A percentile compares a stretch with the other conserved stretches of the same genome.
Evolutionary conservation across 2,329 filamentous ascomycete genomes (phyloP).

Genomic region (Alternaria dauci): DNA sequence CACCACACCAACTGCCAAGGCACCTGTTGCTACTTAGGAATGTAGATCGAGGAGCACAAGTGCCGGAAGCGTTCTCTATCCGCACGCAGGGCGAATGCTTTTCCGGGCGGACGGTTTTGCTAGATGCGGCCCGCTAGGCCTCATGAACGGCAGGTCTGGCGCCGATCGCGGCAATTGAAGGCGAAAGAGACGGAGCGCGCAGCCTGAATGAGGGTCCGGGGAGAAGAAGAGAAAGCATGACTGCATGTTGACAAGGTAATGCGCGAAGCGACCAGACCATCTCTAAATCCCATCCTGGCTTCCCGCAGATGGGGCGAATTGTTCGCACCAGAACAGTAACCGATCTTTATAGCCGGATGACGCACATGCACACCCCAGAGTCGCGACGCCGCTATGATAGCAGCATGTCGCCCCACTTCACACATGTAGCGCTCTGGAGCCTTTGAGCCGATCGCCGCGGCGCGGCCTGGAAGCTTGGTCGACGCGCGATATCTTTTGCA

Average conservation of each 20-base stretch:
- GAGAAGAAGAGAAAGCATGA: not conserved
- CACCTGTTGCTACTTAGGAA: rapidly evolving
- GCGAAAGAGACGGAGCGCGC: not conserved
- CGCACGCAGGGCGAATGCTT: not conserved
- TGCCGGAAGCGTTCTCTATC: not conserved
- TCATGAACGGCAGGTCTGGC: not conserved
- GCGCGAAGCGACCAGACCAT: rapidly evolving
- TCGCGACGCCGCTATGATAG: conserved; percentile 3
- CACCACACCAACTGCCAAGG: not conserved
- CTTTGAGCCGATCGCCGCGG: not conserved
- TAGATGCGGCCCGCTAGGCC: conserved; percentile 1
- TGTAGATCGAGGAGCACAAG: too few species aligned
- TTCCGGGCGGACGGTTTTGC: conserved; percentile 2
- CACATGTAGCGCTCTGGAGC: not conserved
- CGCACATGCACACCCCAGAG: conserved; percentile 12
- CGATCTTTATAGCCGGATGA: conserved; percentile 12
- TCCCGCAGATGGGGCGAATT: not conserved
- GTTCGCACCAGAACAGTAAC: not conserved
- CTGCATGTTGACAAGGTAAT: not conserved
- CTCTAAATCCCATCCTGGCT: not conserved
- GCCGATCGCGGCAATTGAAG: conserved; percentile 12
- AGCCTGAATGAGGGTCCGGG: not conserved
- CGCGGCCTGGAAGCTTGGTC: not conserved
- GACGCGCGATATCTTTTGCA: not conserved
- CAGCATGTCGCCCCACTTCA: conserved; percentile 14